These are phyloP conservation scores for Podospora sp. DNA, from an alignment of 495 filamentous ascomycete genomes.

Conservation along the genomic window DNA sequence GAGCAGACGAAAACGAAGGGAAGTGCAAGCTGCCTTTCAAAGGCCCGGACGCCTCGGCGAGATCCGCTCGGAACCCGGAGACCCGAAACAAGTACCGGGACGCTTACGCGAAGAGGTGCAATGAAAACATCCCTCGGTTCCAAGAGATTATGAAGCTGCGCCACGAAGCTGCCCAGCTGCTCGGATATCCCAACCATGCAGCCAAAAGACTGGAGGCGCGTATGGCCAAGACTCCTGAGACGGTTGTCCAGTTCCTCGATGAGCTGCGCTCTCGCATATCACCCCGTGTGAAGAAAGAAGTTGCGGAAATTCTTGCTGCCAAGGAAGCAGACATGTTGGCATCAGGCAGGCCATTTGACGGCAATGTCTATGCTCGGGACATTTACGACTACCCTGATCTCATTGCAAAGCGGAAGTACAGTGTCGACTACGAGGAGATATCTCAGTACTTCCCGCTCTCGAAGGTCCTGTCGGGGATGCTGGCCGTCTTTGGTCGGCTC, in stretches of 20 bases:
- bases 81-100: background rate
- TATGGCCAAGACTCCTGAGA: background rate
- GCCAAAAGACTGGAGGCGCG: background rate
- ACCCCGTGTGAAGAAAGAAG: background rate
- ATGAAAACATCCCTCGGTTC: background rate
- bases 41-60: background rate
- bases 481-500: background rate
- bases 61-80: background rate
- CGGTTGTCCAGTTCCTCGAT: background rate
- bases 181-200: background rate
- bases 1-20: background rate
- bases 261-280: background rate
- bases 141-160: constrained; percentile 7
- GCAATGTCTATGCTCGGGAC: background rate
- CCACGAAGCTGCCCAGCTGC: background rate
- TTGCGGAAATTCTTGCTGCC: background rate
- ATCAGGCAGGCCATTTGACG: background rate
- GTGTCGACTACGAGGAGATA: background rate
- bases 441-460: background rate
- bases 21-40: background rate
- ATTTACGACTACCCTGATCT: background rate
- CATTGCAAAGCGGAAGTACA: background rate
- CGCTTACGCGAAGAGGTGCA: background rate
- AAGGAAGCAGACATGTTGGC: background rate
- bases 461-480: background rate